A percentile compares a stretch with the other conserved stretches of the same genome.
Evolutionary conservation across 805 yeast genomes (phyloP).

Genomic region (Cyberlindnera japonica): DNA sequence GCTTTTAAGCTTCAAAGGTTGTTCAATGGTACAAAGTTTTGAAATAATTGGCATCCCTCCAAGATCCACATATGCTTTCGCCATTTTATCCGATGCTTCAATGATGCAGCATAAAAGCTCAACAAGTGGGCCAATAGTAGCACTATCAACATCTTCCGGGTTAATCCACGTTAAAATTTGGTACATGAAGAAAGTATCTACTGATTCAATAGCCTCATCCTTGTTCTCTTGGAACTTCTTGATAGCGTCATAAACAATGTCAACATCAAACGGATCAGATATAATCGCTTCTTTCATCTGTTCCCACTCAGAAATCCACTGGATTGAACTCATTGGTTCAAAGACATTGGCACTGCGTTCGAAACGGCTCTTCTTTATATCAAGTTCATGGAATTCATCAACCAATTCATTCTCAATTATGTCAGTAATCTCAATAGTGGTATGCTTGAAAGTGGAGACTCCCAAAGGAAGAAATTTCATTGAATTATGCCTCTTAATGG

Average conservation of each 20-base stretch:
- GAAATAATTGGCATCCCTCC: conserved; percentile 20
- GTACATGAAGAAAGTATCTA: conserved; percentile 2
- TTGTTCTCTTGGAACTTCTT: background rate
- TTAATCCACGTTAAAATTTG: conserved; percentile 1
- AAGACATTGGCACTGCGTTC: conserved; percentile 16
- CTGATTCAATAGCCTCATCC: background rate
- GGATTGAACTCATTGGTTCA: conserved; percentile 9
- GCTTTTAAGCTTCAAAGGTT: conserved; percentile 1
- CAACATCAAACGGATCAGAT: conserved; percentile 1
- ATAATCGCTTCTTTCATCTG: conserved; percentile 1
- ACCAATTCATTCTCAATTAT: conserved; percentile 13
- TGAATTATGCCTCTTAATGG: conserved; percentile 28
- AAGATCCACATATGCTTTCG: conserved; percentile 14
- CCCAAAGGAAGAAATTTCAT: conserved; percentile 23
- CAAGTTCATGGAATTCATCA: conserved; percentile 11
- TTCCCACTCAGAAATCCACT: background rate
- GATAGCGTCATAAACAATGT: background rate
- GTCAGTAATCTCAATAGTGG: conserved; percentile 10
- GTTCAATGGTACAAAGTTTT: conserved; percentile 4
- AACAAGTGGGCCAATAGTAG: background rate
- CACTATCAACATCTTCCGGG: background rate
- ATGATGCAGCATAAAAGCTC: conserved; percentile 2
- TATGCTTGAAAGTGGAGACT: conserved; percentile 17
- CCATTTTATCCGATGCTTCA: background rate
- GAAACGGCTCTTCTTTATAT: conserved; percentile 4